A percentile compares a stretch with the other conserved stretches of the same genome.
phyloP scores from a whole-genome alignment of 805 yeast species.

The Schizosaccharomyces japonicus region DNA sequence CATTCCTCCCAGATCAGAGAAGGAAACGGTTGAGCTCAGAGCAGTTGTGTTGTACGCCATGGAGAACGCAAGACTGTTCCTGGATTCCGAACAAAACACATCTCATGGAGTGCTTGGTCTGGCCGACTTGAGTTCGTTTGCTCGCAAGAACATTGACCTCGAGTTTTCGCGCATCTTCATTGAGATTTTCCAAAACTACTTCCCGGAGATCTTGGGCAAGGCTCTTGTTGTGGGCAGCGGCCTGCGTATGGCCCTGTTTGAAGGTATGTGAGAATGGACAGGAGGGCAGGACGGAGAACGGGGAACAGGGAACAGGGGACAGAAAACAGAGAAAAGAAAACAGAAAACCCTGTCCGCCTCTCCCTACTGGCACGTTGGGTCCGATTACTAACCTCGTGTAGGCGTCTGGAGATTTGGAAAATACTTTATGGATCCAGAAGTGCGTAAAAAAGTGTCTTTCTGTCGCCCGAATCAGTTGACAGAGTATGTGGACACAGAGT shows the following conservation, averaged over 20 bases:
- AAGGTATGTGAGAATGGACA: too few species aligned
- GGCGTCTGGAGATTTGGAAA: constrained; percentile 1
- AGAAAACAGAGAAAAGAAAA: too few species aligned
- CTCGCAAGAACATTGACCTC: constrained; percentile 4
- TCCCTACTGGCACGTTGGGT: too few species aligned
- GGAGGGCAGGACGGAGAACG: too few species aligned
- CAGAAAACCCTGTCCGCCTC: too few species aligned
- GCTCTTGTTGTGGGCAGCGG: constrained; percentile 4
- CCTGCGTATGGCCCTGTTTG: constrained; percentile 1
- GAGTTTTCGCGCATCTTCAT: background rate
- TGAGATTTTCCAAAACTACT: constrained; percentile 3
- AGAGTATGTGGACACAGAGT: background rate
- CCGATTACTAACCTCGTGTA: too few species aligned
- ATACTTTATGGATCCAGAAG: constrained; percentile 1
- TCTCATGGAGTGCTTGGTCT: constrained; percentile 1
- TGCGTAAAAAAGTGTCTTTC: background rate
- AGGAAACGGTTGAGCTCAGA: background rate
- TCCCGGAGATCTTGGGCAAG: constrained; percentile 1
- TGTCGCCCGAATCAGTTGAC: background rate
- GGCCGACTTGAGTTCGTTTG: background rate
- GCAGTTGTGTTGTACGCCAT: background rate
- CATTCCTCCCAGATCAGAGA: background rate
- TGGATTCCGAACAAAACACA: background rate
- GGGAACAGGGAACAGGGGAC: too few species aligned
- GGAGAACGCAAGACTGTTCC: background rate